Evolutionary conservation across 169 alveolate species (phyloP).

Genomic region (Cryptosporidium andersoni): DNA sequence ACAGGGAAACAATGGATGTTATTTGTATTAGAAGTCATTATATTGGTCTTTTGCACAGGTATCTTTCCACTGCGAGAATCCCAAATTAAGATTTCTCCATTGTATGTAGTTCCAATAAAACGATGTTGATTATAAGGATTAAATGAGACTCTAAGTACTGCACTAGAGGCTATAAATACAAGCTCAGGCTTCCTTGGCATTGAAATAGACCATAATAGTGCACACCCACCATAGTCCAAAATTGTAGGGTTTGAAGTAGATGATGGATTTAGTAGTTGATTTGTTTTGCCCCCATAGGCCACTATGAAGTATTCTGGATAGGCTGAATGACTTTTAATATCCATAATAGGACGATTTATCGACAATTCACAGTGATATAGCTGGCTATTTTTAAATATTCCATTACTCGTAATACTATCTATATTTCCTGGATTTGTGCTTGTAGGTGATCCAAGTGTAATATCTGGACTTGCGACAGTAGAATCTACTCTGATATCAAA

Average conservation of each 20-base stretch:
- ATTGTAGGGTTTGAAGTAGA: not conserved
- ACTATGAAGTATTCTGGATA: conserved; percentile 63
- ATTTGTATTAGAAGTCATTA: conserved; percentile 13
- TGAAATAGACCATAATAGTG: conserved; percentile 59
- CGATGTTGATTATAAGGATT: conserved; percentile 42
- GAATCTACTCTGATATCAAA: conserved; percentile 34
- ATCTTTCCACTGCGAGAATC: conserved; percentile 60
- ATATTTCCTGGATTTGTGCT: conserved; percentile 61
- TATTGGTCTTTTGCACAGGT: conserved; percentile 50
- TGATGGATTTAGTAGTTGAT: not conserved
- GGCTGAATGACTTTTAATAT: conserved; percentile 50
- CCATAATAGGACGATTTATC: conserved; percentile 41
- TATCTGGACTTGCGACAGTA: not conserved
- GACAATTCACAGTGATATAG: conserved; percentile 27
- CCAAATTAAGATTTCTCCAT: conserved; percentile 66
- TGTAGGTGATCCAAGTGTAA: conserved; percentile 1
- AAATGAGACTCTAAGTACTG: conserved; percentile 27
- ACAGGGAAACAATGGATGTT: conserved; percentile 47
- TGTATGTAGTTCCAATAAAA: conserved; percentile 55
- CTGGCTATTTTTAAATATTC: conserved; percentile 43
- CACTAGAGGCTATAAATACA: conserved; percentile 39
- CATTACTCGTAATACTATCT: conserved; percentile 28
- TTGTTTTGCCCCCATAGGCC: conserved; percentile 39
- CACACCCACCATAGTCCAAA: conserved; percentile 61
- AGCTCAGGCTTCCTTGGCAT: conserved; percentile 58